phyloP scores from a whole-genome alignment of 805 yeast genomes.

The Pichia gijzeniarum region DNA sequence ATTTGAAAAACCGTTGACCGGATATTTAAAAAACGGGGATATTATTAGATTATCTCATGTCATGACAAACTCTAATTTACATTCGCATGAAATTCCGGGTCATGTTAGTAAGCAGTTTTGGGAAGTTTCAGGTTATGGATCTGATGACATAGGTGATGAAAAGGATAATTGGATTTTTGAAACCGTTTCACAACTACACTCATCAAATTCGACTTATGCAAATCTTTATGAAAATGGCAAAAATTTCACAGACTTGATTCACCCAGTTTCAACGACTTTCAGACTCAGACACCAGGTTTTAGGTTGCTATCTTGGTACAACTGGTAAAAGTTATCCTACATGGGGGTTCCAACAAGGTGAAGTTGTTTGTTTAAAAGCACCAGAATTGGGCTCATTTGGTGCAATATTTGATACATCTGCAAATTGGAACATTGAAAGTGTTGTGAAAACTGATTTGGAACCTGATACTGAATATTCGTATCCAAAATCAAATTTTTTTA shows the following conservation, averaged over 20 bases:
- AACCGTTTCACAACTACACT: slow-evolving; percentile 47
- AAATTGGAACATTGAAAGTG: slow-evolving; percentile 80
- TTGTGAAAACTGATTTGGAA: slow-evolving; percentile 43
- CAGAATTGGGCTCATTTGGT: slow-evolving; percentile 31
- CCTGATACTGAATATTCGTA: slow-evolving; percentile 30
- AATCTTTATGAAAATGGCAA: slow-evolving; percentile 30
- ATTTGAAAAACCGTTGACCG: slow-evolving; percentile 17
- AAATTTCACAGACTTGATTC: slow-evolving; percentile 44
- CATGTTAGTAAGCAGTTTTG: slow-evolving; percentile 44
- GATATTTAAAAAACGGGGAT: slow-evolving; percentile 50
- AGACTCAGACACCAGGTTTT: slow-evolving; percentile 61
- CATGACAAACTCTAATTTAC: slow-evolving; percentile 58
- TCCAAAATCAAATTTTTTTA: slow-evolving; percentile 50
- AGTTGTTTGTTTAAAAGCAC: slow-evolving; percentile 56
- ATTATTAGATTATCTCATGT: slow-evolving; percentile 57
- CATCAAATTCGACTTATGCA: slow-evolving; percentile 25
- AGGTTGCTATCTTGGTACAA: slow-evolving; percentile 80
- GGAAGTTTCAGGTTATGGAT: slow-evolving; percentile 75
- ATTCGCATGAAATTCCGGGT: slow-evolving; percentile 61
- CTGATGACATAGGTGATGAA: slow-evolving; percentile 53
- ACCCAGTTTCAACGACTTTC: slow-evolving; percentile 79
- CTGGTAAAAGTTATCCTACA: slow-evolving; percentile 76
- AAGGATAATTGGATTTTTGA: slow-evolving; percentile 78
- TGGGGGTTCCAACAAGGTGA: slow-evolving; percentile 99
- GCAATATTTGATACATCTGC: slow-evolving; percentile 47